phyloP scores from a whole-genome alignment of 163 green algal genomes.

The Chlorella variabilis region DNA sequence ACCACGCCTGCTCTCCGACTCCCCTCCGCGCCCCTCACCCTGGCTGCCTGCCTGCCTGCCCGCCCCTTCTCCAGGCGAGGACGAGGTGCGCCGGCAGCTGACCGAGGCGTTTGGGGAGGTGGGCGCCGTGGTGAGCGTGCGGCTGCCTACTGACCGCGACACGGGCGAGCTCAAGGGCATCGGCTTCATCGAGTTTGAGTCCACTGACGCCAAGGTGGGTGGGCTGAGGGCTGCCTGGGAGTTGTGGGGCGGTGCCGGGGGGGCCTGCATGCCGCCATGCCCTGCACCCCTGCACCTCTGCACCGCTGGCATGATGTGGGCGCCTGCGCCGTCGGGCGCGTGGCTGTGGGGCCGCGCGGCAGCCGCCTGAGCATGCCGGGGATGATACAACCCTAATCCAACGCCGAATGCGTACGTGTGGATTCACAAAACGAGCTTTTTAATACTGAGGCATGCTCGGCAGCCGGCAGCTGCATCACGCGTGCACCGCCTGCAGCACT shows the following conservation, averaged over 20 bases:
- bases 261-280: too few relatives aligned
- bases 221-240: background rate
- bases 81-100: conserved; percentile 71
- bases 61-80: conserved; percentile 60
- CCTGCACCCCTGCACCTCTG: background rate
- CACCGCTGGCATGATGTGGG: background rate
- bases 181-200: conserved; percentile 91
- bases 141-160: conserved; percentile 81
- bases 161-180: conserved; percentile 84
- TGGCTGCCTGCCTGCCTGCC: background rate
- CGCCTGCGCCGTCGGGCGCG: background rate
- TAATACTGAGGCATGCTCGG: conserved; percentile 40
- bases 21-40: background rate
- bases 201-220: conserved; percentile 74
- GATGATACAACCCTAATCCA: conserved; percentile 40
- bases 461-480: too few relatives aligned
- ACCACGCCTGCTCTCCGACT: too few relatives aligned
- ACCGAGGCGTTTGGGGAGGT: conserved; percentile 78
- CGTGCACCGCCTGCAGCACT: background rate
- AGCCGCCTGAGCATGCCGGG: background rate
- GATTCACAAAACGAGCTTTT: conserved; percentile 42
- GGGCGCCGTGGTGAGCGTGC: conserved; percentile 77
- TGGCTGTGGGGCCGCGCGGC: background rate
- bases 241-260: background rate
- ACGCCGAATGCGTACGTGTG: conserved; percentile 34